Conservation (phyloP, 805 yeast genomes). For the Teunomyces aglyptinius region DNA sequence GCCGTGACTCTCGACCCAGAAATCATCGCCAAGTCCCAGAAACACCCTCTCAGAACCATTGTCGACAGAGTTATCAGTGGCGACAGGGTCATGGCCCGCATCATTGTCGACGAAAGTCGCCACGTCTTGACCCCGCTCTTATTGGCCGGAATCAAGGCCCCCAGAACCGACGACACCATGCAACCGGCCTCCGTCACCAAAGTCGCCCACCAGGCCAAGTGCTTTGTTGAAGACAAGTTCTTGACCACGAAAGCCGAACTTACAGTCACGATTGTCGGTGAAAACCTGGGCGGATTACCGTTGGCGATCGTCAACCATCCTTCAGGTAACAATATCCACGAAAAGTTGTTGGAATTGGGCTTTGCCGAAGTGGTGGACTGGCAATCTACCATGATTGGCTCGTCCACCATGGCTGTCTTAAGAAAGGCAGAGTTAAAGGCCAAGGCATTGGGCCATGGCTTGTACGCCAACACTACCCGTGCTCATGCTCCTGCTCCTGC, state of each 20-base stretch:
- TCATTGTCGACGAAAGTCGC: slow-evolving; percentile 43
- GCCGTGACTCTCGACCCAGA: slow-evolving; percentile 27
- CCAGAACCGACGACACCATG: slow-evolving; percentile 57
- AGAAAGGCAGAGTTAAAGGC: slow-evolving; percentile 68
- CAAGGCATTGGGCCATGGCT: slow-evolving; percentile 52
- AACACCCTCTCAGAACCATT: slow-evolving; percentile 51
- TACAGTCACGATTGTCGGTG: slow-evolving; percentile 59
- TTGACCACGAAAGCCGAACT: slow-evolving; percentile 54
- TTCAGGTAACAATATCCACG: slow-evolving; percentile 70
- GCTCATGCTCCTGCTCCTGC: slow-evolving; percentile 15
- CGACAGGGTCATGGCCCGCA: slow-evolving; percentile 67
- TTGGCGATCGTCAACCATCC: slow-evolving; percentile 64
- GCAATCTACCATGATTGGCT: slow-evolving; percentile 71
- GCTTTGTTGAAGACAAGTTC: slow-evolving; percentile 60
- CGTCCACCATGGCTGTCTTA: slow-evolving; percentile 56
- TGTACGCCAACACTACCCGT: slow-evolving; percentile 48
- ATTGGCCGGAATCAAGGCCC: slow-evolving; percentile 72
- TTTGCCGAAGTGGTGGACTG: slow-evolving; percentile 75
- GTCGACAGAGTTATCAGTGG: slow-evolving; percentile 79
- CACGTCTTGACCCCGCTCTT: slow-evolving; percentile 61
- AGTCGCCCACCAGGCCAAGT: slow-evolving; percentile 63
- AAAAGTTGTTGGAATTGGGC: slow-evolving; percentile 64
- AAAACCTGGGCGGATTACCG: slow-evolving; percentile 58
- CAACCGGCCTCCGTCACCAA: slow-evolving; percentile 49
- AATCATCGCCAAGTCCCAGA: slow-evolving; percentile 34